Conservation (phyloP, 2,329 filamentous ascomycete genomes). For the Talaromyces rugulosus region DNA sequence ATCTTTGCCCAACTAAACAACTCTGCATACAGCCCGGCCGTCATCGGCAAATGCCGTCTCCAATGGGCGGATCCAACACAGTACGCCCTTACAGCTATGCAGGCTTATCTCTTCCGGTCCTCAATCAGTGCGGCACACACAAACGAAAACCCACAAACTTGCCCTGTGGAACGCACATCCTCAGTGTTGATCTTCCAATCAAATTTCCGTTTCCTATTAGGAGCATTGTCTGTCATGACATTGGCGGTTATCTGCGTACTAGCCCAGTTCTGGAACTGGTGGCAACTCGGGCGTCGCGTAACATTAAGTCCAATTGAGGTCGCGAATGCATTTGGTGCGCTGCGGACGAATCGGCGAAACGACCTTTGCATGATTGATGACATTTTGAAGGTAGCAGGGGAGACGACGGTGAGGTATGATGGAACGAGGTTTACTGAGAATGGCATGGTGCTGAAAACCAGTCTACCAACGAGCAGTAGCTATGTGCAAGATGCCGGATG, state of each 20-base stretch:
- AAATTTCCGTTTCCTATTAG: neutral
- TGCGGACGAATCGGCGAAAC: neutral
- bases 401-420: neutral
- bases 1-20: neutral
- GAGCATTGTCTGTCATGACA: neutral
- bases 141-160: neutral
- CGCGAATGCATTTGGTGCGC: constrained; percentile 22
- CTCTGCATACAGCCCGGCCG: neutral
- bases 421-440: neutral
- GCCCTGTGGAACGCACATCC: neutral
- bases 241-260: constrained; percentile 12
- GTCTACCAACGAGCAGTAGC: neutral
- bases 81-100: constrained; percentile 2
- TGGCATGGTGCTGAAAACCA: neutral
- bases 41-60: neutral
- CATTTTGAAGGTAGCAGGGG: neutral
- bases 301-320: constrained; percentile 23
- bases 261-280: constrained; percentile 17
- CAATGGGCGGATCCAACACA: neutral
- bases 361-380: neutral
- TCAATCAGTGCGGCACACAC: neutral
- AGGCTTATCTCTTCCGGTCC: neutral
- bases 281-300: constrained; percentile 20
- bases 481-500: neutral
- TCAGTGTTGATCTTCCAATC: neutral